These are phyloP conservation scores for Penicillium sp. DNA, from an alignment of 2,329 filamentous ascomycete species.

Conservation along the genomic window DNA sequence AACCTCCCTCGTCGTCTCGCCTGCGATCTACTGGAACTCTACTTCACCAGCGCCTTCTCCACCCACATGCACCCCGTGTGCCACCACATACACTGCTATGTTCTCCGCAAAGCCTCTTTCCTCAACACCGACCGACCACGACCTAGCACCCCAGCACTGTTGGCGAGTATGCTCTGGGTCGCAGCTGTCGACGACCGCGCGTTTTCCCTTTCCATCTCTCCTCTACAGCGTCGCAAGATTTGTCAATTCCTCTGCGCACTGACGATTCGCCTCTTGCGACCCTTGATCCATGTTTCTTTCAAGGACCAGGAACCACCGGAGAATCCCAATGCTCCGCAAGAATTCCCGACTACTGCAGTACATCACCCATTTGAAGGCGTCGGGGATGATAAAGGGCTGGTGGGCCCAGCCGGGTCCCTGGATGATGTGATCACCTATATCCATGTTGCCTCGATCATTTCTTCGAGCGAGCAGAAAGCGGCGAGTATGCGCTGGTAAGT, in stretches of 20 bases:
- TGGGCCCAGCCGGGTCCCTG: constrained; percentile 68
- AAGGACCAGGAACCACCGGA: constrained; percentile 53
- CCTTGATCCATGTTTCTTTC: constrained; percentile 76
- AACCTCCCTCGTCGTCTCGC: constrained; percentile 79
- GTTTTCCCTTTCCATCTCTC: constrained; percentile 79
- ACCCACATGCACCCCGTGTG: constrained; percentile 88
- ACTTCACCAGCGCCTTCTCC: constrained; percentile 87
- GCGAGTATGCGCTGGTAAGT: constrained; percentile 80
- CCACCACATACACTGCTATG: constrained; percentile 85
- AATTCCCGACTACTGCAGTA: constrained; percentile 74
- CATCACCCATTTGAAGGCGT: constrained; percentile 55
- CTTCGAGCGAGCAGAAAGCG: constrained; percentile 91
- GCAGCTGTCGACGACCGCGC: constrained; percentile 92
- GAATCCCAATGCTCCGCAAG: constrained; percentile 62
- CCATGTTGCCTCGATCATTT: constrained; percentile 87
- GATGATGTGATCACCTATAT: constrained; percentile 94
- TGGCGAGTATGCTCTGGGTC: constrained; percentile 96
- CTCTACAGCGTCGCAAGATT: constrained; percentile 79
- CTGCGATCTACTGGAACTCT: constrained; percentile 86
- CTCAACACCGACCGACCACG: constrained; percentile 79
- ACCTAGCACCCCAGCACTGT: constrained; percentile 78
- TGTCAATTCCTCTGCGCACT: constrained; percentile 88
- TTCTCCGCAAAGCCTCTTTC: constrained; percentile 86
- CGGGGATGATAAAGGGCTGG: constrained; percentile 56
- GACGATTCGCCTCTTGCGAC: constrained; percentile 81